These are phyloP conservation scores for Iris macrosiphon DNA, from an alignment of 106 monocot genomes.

Conservation along the genomic window DNA sequence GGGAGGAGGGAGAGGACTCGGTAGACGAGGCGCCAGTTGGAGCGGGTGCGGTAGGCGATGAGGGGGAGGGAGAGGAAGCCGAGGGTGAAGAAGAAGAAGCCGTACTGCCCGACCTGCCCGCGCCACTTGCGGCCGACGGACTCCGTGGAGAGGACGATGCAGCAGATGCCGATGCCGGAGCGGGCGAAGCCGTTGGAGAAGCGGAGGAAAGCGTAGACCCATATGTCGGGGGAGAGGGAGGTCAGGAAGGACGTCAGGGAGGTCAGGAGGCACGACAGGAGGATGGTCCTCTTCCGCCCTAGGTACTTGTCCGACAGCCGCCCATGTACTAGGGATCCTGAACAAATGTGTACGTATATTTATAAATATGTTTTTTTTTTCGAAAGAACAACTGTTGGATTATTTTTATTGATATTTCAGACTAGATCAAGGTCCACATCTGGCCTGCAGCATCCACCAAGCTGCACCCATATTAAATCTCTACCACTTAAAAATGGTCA, in stretches of 20 bases:
- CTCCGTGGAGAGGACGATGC: slow-evolving; percentile 75
- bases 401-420: too few species aligned
- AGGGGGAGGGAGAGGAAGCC: slow-evolving; percentile 73
- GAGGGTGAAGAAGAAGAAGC: slow-evolving; percentile 81
- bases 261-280: slow-evolving; percentile 64
- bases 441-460: too few species aligned
- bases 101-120: slow-evolving; percentile 65
- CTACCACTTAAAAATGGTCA: too few species aligned
- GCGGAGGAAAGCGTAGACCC: slow-evolving; percentile 63
- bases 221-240: slow-evolving; percentile 65
- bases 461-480: too few species aligned
- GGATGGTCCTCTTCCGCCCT: slow-evolving; percentile 59
- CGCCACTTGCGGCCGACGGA: slow-evolving; percentile 69
- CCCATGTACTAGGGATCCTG: slow-evolving; percentile 54
- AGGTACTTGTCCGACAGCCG: slow-evolving; percentile 54
- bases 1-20: slow-evolving; percentile 42
- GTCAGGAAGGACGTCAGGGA: slow-evolving; percentile 48
- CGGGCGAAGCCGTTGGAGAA: slow-evolving; percentile 75
- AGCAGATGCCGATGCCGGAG: slow-evolving; percentile 72
- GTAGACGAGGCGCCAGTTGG: slow-evolving; percentile 63
- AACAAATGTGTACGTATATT: too few species aligned
- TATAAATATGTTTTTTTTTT: too few species aligned
- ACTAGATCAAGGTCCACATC: too few species aligned
- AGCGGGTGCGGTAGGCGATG: slow-evolving; percentile 46
- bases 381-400: too few species aligned